phyloP scores from a whole-genome alignment of 2,329 filamentous ascomycete species.

The Colletotrichum spinosum region DNA sequence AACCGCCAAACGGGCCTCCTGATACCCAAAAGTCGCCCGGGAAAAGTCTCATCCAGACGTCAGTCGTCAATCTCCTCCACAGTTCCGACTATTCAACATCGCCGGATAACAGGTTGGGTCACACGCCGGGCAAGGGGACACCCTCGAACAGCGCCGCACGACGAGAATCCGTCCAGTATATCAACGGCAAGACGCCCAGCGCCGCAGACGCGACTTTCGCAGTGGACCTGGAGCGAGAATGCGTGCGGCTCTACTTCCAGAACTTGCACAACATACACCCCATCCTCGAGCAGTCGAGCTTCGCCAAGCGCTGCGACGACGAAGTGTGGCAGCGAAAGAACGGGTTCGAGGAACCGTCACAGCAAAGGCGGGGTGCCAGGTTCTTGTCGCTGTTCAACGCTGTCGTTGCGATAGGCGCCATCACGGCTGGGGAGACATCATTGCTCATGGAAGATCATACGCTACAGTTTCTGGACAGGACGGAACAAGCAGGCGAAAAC shows the following conservation, averaged over 20 bases:
- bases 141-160: slow-evolving; percentile 10
- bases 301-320: slow-evolving; percentile 36
- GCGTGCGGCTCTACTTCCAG: slow-evolving; percentile 40
- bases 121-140: slow-evolving; percentile 21
- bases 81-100: slow-evolving; percentile 39
- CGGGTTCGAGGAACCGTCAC: slow-evolving; percentile 1
- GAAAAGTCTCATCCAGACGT: slow-evolving; percentile 25
- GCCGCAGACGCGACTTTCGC: slow-evolving; percentile 18
- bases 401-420: slow-evolving; percentile 36
- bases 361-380: slow-evolving; percentile 20
- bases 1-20: neutral
- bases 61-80: slow-evolving; percentile 39
- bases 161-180: slow-evolving; percentile 16
- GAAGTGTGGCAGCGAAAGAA: slow-evolving; percentile 34
- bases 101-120: slow-evolving; percentile 23
- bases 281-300: slow-evolving; percentile 37
- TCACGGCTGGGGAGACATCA: slow-evolving; percentile 37
- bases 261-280: slow-evolving; percentile 41
- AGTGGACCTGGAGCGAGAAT: slow-evolving; percentile 37
- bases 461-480: slow-evolving; percentile 32
- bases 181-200: neutral
- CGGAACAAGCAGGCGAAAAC: slow-evolving; percentile 21
- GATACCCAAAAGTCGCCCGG: neutral
- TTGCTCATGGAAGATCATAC: slow-evolving; percentile 36
- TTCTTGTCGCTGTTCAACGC: slow-evolving; percentile 37